Evolutionary conservation across 176 grass and related monocot genomes (phyloP), one percentile per base, ranked within the genome.

Genomic region (Carex pumila): DNA sequence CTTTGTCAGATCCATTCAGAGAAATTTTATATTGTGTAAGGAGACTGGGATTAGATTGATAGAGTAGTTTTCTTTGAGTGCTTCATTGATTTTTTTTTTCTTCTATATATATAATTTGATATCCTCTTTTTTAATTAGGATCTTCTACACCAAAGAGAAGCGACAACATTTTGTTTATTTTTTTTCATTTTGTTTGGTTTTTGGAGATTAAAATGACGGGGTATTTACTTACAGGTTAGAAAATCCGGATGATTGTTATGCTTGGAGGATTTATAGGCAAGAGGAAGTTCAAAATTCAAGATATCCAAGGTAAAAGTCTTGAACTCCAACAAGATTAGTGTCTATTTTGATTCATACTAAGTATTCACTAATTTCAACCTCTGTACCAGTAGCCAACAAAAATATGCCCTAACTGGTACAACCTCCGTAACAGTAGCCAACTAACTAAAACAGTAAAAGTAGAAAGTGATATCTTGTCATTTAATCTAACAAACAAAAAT

Each of bases 231-330:
- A 61, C 37, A 82, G 80, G 37, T 13, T 30, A 36, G 80, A 82
- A 67, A 66, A 65, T 82, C 59, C 80, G 32, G 80, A 82, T 15
- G 80, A 82, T 34, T 30, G 61, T 22, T 54, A 82, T 82, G 21
- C 21, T 65, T 82, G 80, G 80, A 82, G 37, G 11, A 8, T 63
- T 9, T 66, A 49, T 52, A 5, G 41, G 39, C 63, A 49, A 6
- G 54, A 66, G 37, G 58, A 66, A 49, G 10, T 67, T 82, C 12
- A 13, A 47, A 65, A 58, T 65, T 82, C 63, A 49, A 66, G 4
- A 9, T 67, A 67, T 66, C 61, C 80, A 25, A 82, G 80, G 80
- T 82, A 82, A 2, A 15, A 81, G 19, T 82, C 39, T 76, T 67
- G 0, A 5, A 22, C 15, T 30, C 43, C 45, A 4, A n/a, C 45